Evolutionary conservation across 2,329 filamentous ascomycete genomes (phyloP).

Genomic region (Diaporthe sp.): DNA sequence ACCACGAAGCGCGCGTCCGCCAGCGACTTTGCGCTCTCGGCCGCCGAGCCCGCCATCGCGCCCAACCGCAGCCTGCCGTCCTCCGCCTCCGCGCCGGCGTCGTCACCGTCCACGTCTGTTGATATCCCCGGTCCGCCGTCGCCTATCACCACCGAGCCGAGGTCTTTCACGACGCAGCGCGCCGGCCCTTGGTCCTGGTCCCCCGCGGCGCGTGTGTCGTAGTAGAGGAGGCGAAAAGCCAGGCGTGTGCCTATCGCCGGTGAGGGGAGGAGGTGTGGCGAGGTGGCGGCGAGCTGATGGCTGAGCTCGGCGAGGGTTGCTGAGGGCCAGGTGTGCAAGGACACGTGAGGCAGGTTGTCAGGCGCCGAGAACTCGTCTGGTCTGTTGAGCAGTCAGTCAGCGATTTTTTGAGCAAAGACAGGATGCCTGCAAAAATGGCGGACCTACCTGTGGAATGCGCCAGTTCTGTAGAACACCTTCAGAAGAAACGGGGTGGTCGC

Average conservation of each 20-base stretch:
- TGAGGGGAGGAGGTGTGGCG: slow-evolving; percentile 76
- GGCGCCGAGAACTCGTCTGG: slow-evolving; percentile 77
- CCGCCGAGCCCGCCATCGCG: slow-evolving; percentile 58
- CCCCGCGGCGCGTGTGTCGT: slow-evolving; percentile 69
- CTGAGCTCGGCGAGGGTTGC: slow-evolving; percentile 87
- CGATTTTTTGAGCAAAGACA: neutral
- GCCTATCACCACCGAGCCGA: slow-evolving; percentile 87
- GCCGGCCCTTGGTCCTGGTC: slow-evolving; percentile 51
- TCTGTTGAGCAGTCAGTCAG: slow-evolving; percentile 56
- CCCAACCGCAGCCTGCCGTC: slow-evolving; percentile 48
- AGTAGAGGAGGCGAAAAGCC: slow-evolving; percentile 89
- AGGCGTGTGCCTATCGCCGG: slow-evolving; percentile 86
- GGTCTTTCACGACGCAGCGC: slow-evolving; percentile 82
- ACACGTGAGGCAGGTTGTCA: slow-evolving; percentile 73
- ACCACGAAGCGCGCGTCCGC: slow-evolving; percentile 85
- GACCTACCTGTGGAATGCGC: slow-evolving; percentile 82
- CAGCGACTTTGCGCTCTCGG: slow-evolving; percentile 80
- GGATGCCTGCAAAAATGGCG: slow-evolving; percentile 24
- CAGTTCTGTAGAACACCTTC: slow-evolving; percentile 85
- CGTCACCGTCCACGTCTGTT: slow-evolving; percentile 51
- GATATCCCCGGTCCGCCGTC: slow-evolving; percentile 63
- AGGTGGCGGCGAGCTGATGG: slow-evolving; percentile 77
- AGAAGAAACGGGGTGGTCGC: slow-evolving; percentile 85
- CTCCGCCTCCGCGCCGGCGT: slow-evolving; percentile 54
- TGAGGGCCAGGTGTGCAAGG: slow-evolving; percentile 88